phyloP scores from a whole-genome alignment of 495 filamentous ascomycete genomes.

The Talaromyces wortmannii region DNA sequence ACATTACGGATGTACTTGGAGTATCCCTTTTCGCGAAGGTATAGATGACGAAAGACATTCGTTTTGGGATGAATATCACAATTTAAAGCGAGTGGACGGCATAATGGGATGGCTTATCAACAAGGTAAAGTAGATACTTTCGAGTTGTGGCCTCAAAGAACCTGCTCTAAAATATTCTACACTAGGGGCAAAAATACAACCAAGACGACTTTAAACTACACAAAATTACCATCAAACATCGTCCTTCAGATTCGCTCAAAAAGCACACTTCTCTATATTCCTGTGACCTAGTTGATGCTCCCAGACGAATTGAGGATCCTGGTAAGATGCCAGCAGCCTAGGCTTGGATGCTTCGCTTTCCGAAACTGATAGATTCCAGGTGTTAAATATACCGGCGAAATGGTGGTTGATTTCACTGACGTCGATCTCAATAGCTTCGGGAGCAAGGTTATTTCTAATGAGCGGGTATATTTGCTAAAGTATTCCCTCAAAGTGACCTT shows the following conservation, averaged over 20 bases:
- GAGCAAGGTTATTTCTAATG: not conserved
- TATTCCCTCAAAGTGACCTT: not conserved
- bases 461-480: not conserved
- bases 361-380: not conserved
- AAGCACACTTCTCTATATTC: not conserved
- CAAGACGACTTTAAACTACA: not conserved
- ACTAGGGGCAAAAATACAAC: not conserved
- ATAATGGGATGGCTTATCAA: not conserved
- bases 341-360: not conserved
- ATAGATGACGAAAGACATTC: not conserved
- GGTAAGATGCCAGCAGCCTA: not conserved
- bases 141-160: not conserved
- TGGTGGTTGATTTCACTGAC: not conserved
- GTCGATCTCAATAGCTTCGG: not conserved
- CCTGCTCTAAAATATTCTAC: not conserved
- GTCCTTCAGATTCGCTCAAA: not conserved
- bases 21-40: not conserved
- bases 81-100: not conserved
- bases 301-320: not conserved
- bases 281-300: not conserved
- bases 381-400: not conserved
- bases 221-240: not conserved
- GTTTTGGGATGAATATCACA: not conserved
- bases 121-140: not conserved
- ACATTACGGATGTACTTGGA: conserved; percentile 52